Evolutionary conservation across 2,329 filamentous ascomycete genomes (phyloP).

Genomic region (Cytospora chrysosperma): DNA sequence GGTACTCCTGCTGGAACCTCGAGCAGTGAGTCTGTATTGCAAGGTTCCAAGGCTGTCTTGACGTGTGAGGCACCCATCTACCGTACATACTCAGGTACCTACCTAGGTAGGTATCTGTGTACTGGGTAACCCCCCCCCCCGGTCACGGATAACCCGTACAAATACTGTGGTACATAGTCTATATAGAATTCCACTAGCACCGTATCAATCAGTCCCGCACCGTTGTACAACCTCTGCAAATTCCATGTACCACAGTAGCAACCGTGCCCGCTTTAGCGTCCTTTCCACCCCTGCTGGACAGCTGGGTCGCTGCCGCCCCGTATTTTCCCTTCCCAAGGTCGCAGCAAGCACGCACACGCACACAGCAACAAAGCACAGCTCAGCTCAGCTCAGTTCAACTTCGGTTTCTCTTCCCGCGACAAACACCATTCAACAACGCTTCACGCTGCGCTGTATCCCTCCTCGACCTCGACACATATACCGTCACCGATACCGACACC

Average conservation of each 20-base stretch:
- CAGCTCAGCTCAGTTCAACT: conserved; percentile 13
- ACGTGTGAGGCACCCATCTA: too few species aligned
- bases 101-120: too few species aligned
- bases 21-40: neutral
- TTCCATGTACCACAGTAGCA: neutral
- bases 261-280: neutral
- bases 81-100: too few species aligned
- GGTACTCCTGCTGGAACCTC: too few species aligned
- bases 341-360: neutral
- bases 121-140: too few species aligned
- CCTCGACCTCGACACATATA: conserved; percentile 5
- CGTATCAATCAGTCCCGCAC: neutral
- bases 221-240: neutral
- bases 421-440: conserved; percentile 7
- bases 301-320: conserved; percentile 13
- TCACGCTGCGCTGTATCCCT: conserved; percentile 7
- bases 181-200: neutral
- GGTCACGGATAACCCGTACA: too few species aligned
- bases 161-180: too few species aligned
- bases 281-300: neutral
- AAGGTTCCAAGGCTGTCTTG: too few species aligned
- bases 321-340: conserved; percentile 24
- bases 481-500: neutral
- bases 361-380: conserved; percentile 4
- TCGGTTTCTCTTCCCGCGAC: conserved; percentile 12